Conservation (phyloP, 768 basidiomycete species). For the Trichaptum fuscoviolaceum region DNA sequence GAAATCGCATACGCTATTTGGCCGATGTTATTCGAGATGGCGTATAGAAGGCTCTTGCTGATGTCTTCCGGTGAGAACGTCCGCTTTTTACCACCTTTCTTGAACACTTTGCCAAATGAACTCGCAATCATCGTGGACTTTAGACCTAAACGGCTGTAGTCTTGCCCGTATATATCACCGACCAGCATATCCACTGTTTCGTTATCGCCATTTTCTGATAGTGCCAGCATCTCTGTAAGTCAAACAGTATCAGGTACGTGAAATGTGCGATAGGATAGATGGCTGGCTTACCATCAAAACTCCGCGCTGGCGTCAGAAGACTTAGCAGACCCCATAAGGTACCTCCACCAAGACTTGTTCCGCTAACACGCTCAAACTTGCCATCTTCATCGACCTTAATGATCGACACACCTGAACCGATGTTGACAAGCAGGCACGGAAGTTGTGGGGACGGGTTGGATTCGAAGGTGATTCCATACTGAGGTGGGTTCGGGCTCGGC, state of each 20-base stretch:
- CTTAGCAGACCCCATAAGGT: conserved; percentile 96
- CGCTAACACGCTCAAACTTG: conserved; percentile 91
- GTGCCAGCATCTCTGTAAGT: conserved; percentile 82
- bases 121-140: conserved; percentile 98
- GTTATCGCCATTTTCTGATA: conserved; percentile 94
- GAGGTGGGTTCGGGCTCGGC: conserved; percentile 87
- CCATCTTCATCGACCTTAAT: conserved; percentile 97
- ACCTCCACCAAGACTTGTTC: conserved; percentile 95
- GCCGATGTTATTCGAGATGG: conserved; percentile 97
- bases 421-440: conserved; percentile 95
- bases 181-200: conserved; percentile 96
- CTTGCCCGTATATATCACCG: conserved; percentile 98
- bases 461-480: conserved; percentile 86
- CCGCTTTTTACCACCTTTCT: conserved; percentile 74
- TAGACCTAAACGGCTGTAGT: conserved; percentile 90
- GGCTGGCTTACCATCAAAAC: conserved; percentile 86
- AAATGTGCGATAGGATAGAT: conserved; percentile 7
- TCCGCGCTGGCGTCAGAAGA: conserved; percentile 88
- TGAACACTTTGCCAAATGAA: conserved; percentile 98
- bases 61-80: conserved; percentile 90
- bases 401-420: conserved; percentile 95
- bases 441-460: conserved; percentile 78
- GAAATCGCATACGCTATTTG: conserved; percentile 79
- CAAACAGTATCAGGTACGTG: conserved; percentile 11
- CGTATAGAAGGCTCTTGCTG: conserved; percentile 89